Evolutionary conservation across 2,329 filamentous ascomycete genomes (phyloP), one percentile per base, ranked within the genome.

Genomic region (Diaporthe ampelina): DNA sequence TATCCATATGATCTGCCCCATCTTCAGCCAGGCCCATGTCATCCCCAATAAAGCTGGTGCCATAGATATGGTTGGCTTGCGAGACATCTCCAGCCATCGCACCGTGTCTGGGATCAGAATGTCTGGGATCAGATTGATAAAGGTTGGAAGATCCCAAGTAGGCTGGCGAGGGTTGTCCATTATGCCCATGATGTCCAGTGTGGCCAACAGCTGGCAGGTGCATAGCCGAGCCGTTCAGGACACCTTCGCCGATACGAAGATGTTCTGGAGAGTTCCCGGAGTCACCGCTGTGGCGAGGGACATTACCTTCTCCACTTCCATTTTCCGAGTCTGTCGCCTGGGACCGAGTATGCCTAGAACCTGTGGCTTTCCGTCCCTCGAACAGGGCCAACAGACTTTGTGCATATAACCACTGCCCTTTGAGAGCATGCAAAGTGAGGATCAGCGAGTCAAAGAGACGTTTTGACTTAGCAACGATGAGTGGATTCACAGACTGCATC

Each of bases 321-420:
- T 19, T 43, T 3, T 19, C 58, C n/a, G 15, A 10, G 13, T 61
- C 15, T 24, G n/a, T 7, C 13, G 35, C 26, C 17, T 19, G 52
- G 13, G 17, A 3, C 26, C 15, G 37, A 43, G 7, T 43, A 13
- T 32, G 58, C 58, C n/a, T 19, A 21, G n/a, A 21, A 19, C 37
- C 58, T 3, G n/a, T 43, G 7, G 37, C 8, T 26, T 43, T 61
- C 58, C 13, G n/a, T 43, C 58, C 58, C 4, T 61, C 58, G 8
- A 61, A 61, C 2, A 61, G 37, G n/a, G 58, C 58, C 8, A 43
- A 61, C 26, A 61, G n/a, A 24, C 58, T 61, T 26, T 61, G 58
- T 17, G 58, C n/a, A 61, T 61, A 61, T 61, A 61, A 26, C 58
- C 58, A 61, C 58, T 61, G 58, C 26, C 58, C 58, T 43, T 61